Percentiles rank a stretch among this genome's conserved stretches.
Evolutionary conservation across 805 yeast species (phyloP).

Genomic region (Candida piceae): DNA sequence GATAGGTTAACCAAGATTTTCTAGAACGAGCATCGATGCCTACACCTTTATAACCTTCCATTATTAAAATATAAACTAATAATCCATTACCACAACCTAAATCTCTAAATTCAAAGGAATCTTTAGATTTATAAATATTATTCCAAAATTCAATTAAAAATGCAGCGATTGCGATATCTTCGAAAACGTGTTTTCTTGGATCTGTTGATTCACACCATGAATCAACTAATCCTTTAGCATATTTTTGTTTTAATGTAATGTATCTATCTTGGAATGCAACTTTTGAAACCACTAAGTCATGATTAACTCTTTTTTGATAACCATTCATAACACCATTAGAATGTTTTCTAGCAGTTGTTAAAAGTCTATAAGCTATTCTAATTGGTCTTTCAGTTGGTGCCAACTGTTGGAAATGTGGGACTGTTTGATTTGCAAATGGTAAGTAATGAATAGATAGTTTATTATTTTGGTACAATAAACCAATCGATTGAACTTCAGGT

Average conservation of each 20-base stretch:
- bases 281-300: constrained; percentile 80
- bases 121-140: constrained; percentile 35
- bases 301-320: constrained; percentile 81
- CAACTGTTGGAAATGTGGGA: constrained; percentile 26
- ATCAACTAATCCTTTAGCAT: constrained; percentile 68
- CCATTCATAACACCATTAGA: constrained; percentile 80
- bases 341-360: constrained; percentile 79
- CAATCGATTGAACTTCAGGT: constrained; percentile 82
- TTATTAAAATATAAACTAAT: constrained; percentile 63
- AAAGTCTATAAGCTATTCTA: constrained; percentile 74
- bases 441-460: constrained; percentile 68
- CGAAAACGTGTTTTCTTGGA: constrained; percentile 93
- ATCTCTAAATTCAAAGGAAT: constrained; percentile 69
- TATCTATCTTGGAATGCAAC: constrained; percentile 80
- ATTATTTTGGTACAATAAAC: constrained; percentile 46
- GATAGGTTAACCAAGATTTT: constrained; percentile 81
- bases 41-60: constrained; percentile 76
- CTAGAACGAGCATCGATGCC: constrained; percentile 90
- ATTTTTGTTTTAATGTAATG: constrained; percentile 72
- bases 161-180: constrained; percentile 93
- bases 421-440: constrained; percentile 43
- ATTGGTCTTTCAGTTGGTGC: constrained; percentile 56
- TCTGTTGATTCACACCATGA: constrained; percentile 93
- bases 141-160: constrained; percentile 86
- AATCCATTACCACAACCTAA: constrained; percentile 95